Base-by-base conservation (phyloP, 2,329 filamentous ascomycete genomes). In the Pseudocercospora fijiensis region DNA sequence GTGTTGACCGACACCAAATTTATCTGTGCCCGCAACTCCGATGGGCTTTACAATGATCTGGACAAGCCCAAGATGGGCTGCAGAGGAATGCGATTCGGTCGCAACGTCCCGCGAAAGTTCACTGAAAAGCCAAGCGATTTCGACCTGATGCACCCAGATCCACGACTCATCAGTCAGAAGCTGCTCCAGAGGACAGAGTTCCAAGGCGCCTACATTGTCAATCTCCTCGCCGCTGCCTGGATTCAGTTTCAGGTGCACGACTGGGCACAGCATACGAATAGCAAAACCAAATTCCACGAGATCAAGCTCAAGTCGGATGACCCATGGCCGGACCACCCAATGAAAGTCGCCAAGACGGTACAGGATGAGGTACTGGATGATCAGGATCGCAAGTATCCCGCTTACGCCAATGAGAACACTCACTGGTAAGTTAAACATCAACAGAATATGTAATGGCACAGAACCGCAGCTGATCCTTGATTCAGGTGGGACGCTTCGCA, bases 231-330 rank as follows among this genome's bases (percentile, higher is more conserved):
- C 2, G 80, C 80, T 13, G 80, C 80, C 1, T 82, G 80, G 79
- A 81, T 82, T n/a, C 80, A 83, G 65, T 82, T 82, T 58, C 79
- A 81, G 61, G 77, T 77, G 0, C 80, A 82, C 60, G 79, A 80
- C 62, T 81, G 78, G 78, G 27, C n/a, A 20, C 45, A 55, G 47
- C 63, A 65, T 53, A 67, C 57, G 20, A 41, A 56, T 13, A 33
- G 51, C 52, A 49, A 64, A 55, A 64, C 58, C n/a, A 61, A 55
- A 60, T 58, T 60, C n/a, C 64, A 64, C 28, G 49, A 67, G 18
- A 49, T 69, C 18, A 63, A 65, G 4, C 63, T 69, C 16, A 22
- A 55, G 37, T 20, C 56, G 6, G 47, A 49, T 16, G 67, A 69
- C 49, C 30, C 62, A n/a, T 67, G 67, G 67, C 63, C 61, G 73